Evolutionary conservation across 768 basidiomycete genomes (phyloP), one percentile per base, ranked within the genome.

Genomic region (Tulasnella sp.): DNA sequence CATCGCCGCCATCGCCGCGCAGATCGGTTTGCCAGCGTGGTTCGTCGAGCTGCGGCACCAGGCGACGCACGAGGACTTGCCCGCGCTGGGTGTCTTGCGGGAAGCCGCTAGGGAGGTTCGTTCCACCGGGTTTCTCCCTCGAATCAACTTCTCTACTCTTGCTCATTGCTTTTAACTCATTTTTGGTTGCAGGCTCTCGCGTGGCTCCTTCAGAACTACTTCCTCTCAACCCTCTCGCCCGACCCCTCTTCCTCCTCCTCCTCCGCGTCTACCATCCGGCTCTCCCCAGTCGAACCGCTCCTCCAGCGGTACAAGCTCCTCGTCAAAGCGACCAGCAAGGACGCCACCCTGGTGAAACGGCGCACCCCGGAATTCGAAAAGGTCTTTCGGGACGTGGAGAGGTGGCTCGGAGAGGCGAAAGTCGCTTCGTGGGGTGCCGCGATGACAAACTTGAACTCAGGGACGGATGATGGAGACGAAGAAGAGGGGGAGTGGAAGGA

Each of bases 61-160:
- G 34, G 92, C 93, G 14, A 99, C 97, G 1, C 97, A 98, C 77
- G 96, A 98, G 77, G 93, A 96, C 74, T 81, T 98, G 14, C 97
- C 96, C 0, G 89, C 89, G 75, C 82, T 98, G 11, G 87, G 89
- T 69, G 80, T 95, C 5, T 83, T 97, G 19, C 85, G 90, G 69
- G 88, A 92, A 73, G 94, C 89, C 0, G 86, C 89, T 37, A 83
- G 84, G 71, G 90, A 95, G 85, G 94, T 86, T n/a, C n/a, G n/a
- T n/a, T n/a, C n/a, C n/a, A 73, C 26, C 65, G 8, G n/a, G n/a
- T n/a, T n/a, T 67, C 19, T 6, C 34, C 72, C 64, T 34, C n/a
- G n/a, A n/a, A n/a, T 26, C 52, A 72, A 32, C n/a, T n/a, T n/a
- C n/a, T n/a, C n/a, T n/a, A n/a, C n/a, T n/a, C n/a, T n/a, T n/a